Evolutionary conservation across 139 green algal genomes (phyloP), one percentile per base, ranked within the genome.

Genomic region (Eudorina sp.): DNA sequence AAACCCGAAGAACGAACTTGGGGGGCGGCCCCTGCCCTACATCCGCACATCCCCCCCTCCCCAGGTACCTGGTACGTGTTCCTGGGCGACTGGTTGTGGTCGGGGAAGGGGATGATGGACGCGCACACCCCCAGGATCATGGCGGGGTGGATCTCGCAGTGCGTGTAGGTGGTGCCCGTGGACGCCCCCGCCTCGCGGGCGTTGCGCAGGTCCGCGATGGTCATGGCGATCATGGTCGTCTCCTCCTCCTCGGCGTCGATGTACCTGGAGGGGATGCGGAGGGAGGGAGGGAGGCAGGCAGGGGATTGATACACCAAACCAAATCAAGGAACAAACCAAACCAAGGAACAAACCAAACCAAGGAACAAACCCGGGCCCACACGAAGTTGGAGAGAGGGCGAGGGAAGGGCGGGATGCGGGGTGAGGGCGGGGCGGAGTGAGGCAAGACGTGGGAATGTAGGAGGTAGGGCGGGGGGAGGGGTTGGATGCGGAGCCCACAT

Each of bases 191-290:
- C 75, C 58, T 87, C 70, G 27, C 92, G 90, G 16, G 95, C 95
- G n/a, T 80, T 84, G 27, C 89, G 88, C 70, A 98, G 85, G 89
- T 98, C 95, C 38, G 90, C 84, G 55, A 98, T 95, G 34, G 91
- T 97, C 98, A 99, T 99, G 48, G 97, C 94, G 83, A 99, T 99
- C 97, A 99, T 98, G 29, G 97, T 99, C 0, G 97, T 99, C 92
- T 99, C 98, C 94, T 99, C 98, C 93, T 99, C 98, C 66, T 93
- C 92, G 6, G 92, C 94, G 90, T 96, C 89, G 19, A 97, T 94
- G 90, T 97, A 99, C 93, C 68, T 81, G 73, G n/a, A 6, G 29
- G 64, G 51, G 13, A 16, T 58, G 13, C 3, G 19, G 31, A 48
- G 27, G 1, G 14, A 46, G 66, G 31, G 38, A 38, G 31, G 62